Evolutionary conservation across 164 flowering plant genomes (phyloP), one percentile per base, ranked within the genome.

Genomic region (Chimonanthus praecox): DNA sequence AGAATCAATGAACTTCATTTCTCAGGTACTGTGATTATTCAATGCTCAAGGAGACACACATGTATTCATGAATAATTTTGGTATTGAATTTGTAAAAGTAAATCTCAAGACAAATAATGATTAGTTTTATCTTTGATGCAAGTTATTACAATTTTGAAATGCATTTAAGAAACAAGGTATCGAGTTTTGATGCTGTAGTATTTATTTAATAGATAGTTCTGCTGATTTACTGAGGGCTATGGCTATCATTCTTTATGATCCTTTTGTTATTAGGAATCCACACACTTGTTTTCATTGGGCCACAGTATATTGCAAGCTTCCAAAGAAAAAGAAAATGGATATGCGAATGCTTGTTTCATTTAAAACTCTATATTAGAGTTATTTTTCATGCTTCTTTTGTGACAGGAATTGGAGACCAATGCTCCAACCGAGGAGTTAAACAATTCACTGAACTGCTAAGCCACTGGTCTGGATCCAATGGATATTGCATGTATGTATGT

Each of bases 401-500:
- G 71, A 72, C 80, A 91, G 98, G 97, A 20, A 87, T 93, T 79
- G 90, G 88, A 73, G 98, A 90, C 78, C 86, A 90, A 77, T 93
- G 98, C 78, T 83, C 89, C 8, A 77, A 85, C 78, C 67, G 68
- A 68, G 89, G 91, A 74, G 77, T 89, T 3, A 81, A 82, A 62
- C 85, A 84, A 7, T 90, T 93, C 78, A 93, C 94, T 18, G 76
- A 84, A 79, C 77, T 72, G 54, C 83, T 93, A 47, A 79, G 77
- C 71, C 73, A 75, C 62, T 85, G 78, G 80, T 93, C 98, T 65
- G 84, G 83, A n/a, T 83, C 90, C 78, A 45, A 83, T 76, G 98
- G 97, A 72, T 82, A 81, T 82, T 93, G 97, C 89, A 20, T 93
- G 97, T 93, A 89, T 77, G 88, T 18, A 49, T 73, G 11, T 45